Evolutionary conservation across 306 rosid genomes (phyloP).

Genomic region (Prunus mongolica): DNA sequence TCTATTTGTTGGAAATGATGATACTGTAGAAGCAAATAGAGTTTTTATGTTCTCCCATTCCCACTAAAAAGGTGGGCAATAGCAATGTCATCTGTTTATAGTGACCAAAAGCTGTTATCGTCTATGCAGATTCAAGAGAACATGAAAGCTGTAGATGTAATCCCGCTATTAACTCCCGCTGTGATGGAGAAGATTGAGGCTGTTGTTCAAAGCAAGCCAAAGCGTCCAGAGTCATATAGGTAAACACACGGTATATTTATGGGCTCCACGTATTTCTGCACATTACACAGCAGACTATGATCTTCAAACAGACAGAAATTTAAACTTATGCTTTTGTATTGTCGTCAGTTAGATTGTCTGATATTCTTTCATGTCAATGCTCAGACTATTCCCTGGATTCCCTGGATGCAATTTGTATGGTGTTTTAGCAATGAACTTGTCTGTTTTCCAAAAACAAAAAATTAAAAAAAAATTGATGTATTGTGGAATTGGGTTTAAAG

Average conservation of each 20-base stretch:
- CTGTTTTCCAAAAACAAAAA: no score
- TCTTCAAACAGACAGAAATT: neutral
- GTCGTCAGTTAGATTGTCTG: neutral
- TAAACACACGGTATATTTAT: slow-evolving; percentile 23
- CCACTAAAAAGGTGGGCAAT: neutral
- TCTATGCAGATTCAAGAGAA: slow-evolving; percentile 75
- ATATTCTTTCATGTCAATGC: slow-evolving; percentile 1
- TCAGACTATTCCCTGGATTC: neutral
- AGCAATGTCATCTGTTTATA: neutral
- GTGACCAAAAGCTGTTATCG: neutral
- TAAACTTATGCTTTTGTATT: slow-evolving; percentile 1
- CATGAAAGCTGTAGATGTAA: slow-evolving; percentile 88
- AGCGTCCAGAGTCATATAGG: slow-evolving; percentile 82
- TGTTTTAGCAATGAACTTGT: neutral
- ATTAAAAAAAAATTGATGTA: neutral
- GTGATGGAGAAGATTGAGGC: slow-evolving; percentile 95
- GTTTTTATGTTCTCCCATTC: neutral
- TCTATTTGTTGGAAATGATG: neutral
- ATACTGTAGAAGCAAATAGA: neutral
- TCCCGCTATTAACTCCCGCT: slow-evolving; percentile 78
- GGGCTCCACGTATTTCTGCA: slow-evolving; percentile 22
- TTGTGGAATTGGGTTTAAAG: neutral
- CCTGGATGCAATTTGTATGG: neutral
- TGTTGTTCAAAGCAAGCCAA: slow-evolving; percentile 85
- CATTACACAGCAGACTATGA: slow-evolving; percentile 20